phyloP scores from a whole-genome alignment of 1,284 basidiomycete species.

The Marasmius sp. region DNA sequence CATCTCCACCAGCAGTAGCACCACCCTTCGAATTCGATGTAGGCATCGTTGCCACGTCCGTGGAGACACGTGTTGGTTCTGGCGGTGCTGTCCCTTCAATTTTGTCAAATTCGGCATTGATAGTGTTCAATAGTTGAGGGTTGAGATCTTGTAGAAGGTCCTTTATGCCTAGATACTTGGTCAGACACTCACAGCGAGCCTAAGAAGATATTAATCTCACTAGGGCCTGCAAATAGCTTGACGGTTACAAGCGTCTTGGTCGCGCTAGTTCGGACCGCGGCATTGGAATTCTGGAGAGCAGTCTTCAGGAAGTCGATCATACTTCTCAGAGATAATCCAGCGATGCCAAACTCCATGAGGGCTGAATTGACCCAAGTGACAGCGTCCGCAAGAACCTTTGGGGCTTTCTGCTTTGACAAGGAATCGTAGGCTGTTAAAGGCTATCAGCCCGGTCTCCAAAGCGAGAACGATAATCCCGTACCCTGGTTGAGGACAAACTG shows the following conservation, averaged over 20 bases:
- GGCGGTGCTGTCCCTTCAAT: conserved; percentile 81
- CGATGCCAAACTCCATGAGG: conserved; percentile 91
- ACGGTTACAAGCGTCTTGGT: conserved; percentile 93
- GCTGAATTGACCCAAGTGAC: conserved; percentile 88
- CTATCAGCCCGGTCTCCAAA: conserved; percentile 1
- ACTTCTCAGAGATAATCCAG: conserved; percentile 80
- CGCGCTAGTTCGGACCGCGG: conserved; percentile 91
- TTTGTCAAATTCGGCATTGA: conserved; percentile 92
- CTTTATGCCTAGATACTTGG: conserved; percentile 66
- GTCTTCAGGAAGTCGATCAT: conserved; percentile 91
- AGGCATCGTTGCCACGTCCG: conserved; percentile 64
- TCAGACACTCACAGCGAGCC: not conserved
- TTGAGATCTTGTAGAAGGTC: conserved; percentile 94
- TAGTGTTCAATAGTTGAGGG: conserved; percentile 90
- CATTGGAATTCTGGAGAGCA: conserved; percentile 92
- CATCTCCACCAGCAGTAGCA: conserved; percentile 51
- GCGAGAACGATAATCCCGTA: conserved; percentile 32
- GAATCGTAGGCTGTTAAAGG: conserved; percentile 81
- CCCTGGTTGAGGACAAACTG: conserved; percentile 95
- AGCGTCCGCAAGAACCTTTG: conserved; percentile 94
- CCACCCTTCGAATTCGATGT: conserved; percentile 40
- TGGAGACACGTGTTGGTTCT: conserved; percentile 76
- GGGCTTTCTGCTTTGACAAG: conserved; percentile 92
- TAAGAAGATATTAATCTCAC: conserved; percentile 44
- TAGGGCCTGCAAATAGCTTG: conserved; percentile 87